A percentile compares a stretch with the other conserved stretches of the same genome.
Evolutionary conservation across 2,329 filamentous ascomycete genomes (phyloP).

Genomic region (Penicillium sclerotigenum): DNA sequence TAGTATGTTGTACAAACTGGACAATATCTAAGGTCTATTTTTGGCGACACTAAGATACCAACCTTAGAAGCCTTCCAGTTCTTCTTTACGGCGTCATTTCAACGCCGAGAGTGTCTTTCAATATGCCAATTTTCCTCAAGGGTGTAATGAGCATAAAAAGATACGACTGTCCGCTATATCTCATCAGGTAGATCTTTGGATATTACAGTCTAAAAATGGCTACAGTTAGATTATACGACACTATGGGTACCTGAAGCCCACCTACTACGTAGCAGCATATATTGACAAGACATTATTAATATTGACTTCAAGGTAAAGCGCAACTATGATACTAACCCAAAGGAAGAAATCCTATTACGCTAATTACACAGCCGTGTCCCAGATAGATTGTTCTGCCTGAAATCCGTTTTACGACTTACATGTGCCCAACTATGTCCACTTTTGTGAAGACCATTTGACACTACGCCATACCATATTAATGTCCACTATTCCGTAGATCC

Average conservation of each 20-base stretch:
- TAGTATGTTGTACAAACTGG: not conserved
- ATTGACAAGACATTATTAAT: not conserved
- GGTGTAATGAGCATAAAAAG: not conserved
- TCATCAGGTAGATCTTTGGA: not conserved
- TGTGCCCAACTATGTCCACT: not conserved
- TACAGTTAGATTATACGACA: not conserved
- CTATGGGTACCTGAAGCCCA: not conserved
- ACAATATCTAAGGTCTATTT: not conserved
- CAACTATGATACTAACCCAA: no score
- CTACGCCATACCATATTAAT: not conserved
- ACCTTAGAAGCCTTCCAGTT: not conserved
- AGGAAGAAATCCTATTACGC: not conserved
- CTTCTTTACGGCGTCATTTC: not conserved
- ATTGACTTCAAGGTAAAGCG: not conserved
- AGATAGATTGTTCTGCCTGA: not conserved
- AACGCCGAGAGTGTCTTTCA: not conserved
- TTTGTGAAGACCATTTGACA: not conserved
- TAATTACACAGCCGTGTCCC: not conserved
- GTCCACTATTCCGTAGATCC: not conserved
- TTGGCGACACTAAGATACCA: not conserved
- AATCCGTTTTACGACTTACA: not conserved
- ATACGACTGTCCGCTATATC: not conserved
- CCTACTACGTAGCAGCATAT: not conserved
- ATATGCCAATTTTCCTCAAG: not conserved
- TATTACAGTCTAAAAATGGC: not conserved